These are phyloP conservation scores for Aspergillus sergii DNA, from an alignment of 2,329 filamentous ascomycete genomes.

Conservation along the genomic window DNA sequence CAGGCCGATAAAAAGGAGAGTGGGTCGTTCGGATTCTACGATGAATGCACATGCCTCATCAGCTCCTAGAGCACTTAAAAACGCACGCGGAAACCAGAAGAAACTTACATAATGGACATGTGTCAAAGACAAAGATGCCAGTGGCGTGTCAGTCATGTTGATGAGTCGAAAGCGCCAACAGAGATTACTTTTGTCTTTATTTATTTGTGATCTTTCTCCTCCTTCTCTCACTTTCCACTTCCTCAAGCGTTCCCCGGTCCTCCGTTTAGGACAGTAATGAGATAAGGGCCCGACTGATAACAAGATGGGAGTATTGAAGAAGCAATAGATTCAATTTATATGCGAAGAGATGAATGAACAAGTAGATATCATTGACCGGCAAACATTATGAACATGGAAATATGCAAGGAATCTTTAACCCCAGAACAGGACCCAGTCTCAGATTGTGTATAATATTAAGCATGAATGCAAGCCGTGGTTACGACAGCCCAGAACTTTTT, in stretches of 20 bases:
- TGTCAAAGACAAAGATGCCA: constrained; percentile 90
- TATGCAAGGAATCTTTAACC: not conserved
- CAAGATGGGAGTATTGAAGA: not conserved
- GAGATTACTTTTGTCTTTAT: not conserved
- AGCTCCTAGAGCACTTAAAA: not conserved
- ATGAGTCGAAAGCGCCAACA: not conserved
- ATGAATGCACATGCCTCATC: constrained; percentile 2
- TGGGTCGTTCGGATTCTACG: constrained; percentile 79
- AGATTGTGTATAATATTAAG: not conserved
- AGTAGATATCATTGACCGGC: not conserved
- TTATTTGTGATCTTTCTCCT: not conserved
- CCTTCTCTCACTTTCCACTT: not conserved
- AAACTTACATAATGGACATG: constrained; percentile 90
- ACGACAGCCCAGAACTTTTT: not conserved
- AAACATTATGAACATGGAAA: not conserved
- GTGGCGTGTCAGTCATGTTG: constrained; percentile 50
- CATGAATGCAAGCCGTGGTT: not conserved
- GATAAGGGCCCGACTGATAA: not conserved
- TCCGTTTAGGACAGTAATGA: not conserved
- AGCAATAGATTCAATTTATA: not conserved
- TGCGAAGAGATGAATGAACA: not conserved
- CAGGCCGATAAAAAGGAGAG: constrained; percentile 88
- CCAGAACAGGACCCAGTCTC: not conserved
- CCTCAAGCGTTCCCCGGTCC: not conserved
- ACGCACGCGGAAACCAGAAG: not conserved